Conservation (phyloP, 2,329 filamentous ascomycete species). For the Fusarium sp. region DNA sequence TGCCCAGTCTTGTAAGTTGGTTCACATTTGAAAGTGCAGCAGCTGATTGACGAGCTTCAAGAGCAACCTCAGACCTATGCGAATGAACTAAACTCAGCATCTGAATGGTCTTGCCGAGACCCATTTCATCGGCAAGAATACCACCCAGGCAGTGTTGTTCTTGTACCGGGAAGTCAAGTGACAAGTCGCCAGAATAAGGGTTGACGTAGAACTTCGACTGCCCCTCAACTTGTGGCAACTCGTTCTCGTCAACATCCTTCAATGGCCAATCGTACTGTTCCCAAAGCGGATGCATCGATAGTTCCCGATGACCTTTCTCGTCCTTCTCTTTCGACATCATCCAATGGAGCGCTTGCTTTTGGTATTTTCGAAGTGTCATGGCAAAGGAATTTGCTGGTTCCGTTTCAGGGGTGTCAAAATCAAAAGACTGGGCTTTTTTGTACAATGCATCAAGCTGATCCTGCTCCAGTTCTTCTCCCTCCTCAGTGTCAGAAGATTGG, state of each 20-base stretch:
- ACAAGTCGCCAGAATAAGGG: constrained; percentile 94
- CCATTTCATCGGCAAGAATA: constrained; percentile 97
- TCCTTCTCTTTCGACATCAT: constrained; percentile 95
- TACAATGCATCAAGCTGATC: constrained; percentile 95
- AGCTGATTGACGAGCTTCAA: constrained; percentile 50
- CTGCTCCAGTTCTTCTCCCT: constrained; percentile 91
- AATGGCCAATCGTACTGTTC: constrained; percentile 92
- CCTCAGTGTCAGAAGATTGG: constrained; percentile 75
- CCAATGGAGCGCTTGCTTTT: constrained; percentile 95
- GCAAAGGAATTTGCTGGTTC: constrained; percentile 85
- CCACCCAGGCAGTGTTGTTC: constrained; percentile 95
- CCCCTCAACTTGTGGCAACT: constrained; percentile 72
- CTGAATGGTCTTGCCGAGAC: constrained; percentile 96
- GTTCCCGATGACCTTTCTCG: constrained; percentile 74
- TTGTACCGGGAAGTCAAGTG: constrained; percentile 89
- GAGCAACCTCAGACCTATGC: constrained; percentile 71
- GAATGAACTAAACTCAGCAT: constrained; percentile 95
- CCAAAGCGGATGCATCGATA: constrained; percentile 96
- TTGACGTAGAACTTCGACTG: constrained; percentile 91
- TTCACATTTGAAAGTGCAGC: constrained; percentile 61
- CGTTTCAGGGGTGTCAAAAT: constrained; percentile 89
- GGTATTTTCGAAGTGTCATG: constrained; percentile 88
- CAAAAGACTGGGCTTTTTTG: constrained; percentile 95
- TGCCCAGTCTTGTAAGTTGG: constrained; percentile 70
- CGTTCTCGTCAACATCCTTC: constrained; percentile 87